Conservation (phyloP, 2,329 filamentous ascomycete genomes). For the Colletotrichum sp. region DNA sequence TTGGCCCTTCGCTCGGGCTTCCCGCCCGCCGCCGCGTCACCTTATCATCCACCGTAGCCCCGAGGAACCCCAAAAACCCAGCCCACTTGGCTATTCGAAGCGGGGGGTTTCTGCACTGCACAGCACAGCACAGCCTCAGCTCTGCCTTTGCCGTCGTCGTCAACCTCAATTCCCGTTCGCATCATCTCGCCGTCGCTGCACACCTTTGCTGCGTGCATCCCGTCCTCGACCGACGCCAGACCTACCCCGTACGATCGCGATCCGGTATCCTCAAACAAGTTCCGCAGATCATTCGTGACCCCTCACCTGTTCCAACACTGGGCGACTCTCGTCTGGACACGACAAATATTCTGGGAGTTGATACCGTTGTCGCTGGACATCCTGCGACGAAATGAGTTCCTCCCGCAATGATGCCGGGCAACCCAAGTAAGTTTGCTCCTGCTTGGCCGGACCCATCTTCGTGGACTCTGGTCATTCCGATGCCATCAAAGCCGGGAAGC, state of each 20-base stretch:
- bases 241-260: slow-evolving; percentile 1
- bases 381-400: slow-evolving; percentile 23
- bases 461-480: not conserved
- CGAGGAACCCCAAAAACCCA: slow-evolving; percentile 19
- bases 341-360: slow-evolving; percentile 15
- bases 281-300: not conserved
- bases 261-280: not conserved
- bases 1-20: slow-evolving; percentile 8
- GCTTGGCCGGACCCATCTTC: not conserved
- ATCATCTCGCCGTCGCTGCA: slow-evolving; percentile 4
- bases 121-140: slow-evolving; percentile 25
- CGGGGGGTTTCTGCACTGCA: slow-evolving; percentile 22
- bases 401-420: slow-evolving; percentile 41
- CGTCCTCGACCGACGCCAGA: not conserved
- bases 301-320: slow-evolving; percentile 15
- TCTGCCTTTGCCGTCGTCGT: slow-evolving; percentile 23
- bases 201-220: not conserved
- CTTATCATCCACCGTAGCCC: slow-evolving; percentile 18
- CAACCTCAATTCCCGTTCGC: slow-evolving; percentile 11
- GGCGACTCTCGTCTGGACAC: slow-evolving; percentile 5
- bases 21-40: slow-evolving; percentile 24
- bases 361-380: slow-evolving; percentile 20
- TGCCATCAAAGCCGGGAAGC: not conserved
- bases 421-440: slow-evolving; percentile 34
- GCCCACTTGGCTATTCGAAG: slow-evolving; percentile 24